These are phyloP conservation scores for Fusarium vanettenii DNA, from an alignment of 2,329 filamentous ascomycete species.

Conservation along the genomic window DNA sequence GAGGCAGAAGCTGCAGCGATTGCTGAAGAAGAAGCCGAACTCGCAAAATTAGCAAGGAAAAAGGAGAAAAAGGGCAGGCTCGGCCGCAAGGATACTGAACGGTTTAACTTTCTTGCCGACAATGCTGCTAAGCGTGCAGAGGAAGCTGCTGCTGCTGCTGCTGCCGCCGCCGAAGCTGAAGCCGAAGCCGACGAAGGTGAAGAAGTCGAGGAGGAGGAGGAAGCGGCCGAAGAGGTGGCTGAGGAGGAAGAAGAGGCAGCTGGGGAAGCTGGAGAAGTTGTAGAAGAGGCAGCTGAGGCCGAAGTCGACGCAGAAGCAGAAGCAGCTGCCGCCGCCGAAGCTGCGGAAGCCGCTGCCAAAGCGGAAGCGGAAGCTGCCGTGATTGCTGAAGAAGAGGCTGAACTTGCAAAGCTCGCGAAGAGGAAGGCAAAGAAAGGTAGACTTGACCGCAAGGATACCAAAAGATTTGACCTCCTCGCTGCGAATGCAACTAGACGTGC, in stretches of 20 bases:
- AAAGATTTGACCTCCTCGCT: constrained; percentile 23
- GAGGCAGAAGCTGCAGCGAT: constrained; percentile 43
- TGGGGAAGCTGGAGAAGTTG: constrained; percentile 37
- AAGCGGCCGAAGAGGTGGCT: constrained; percentile 45
- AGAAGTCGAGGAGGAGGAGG: constrained; percentile 10
- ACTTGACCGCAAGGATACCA: constrained; percentile 37
- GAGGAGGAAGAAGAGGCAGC: constrained; percentile 30
- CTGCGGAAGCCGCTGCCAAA: constrained; percentile 13
- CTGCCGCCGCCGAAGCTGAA: constrained; percentile 28
- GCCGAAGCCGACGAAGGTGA: background rate
- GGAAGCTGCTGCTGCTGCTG: constrained; percentile 39
- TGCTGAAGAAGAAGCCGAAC: constrained; percentile 51
- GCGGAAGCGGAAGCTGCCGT: constrained; percentile 43
- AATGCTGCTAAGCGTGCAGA: constrained; percentile 27
- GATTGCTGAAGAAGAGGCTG: constrained; percentile 47
- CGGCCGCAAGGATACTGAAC: constrained; percentile 38
- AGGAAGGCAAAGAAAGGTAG: constrained; percentile 51
- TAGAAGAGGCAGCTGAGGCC: background rate
- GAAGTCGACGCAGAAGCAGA: constrained; percentile 44
- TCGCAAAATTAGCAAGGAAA: constrained; percentile 52
- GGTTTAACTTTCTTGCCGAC: constrained; percentile 16
- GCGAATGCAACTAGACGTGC: constrained; percentile 28
- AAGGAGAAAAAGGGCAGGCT: constrained; percentile 50
- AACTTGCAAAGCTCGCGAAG: constrained; percentile 54
- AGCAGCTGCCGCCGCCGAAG: constrained; percentile 34